Evolutionary conservation across 1,139 yeast genomes (phyloP).

Genomic region (Yamadazyma trypodendri): DNA sequence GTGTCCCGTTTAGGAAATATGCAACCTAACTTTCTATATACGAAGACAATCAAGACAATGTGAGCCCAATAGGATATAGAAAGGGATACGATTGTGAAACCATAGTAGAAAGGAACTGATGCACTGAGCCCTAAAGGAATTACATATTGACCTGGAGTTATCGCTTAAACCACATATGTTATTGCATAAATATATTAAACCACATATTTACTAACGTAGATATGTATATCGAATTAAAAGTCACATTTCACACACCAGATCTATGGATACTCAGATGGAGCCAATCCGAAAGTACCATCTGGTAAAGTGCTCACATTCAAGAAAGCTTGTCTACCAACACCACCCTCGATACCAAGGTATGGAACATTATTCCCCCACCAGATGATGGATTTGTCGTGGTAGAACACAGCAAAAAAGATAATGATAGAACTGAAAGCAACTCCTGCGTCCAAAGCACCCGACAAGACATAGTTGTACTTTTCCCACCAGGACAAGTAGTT

Average conservation of each 20-base stretch:
- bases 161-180: too few relatives aligned
- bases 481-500: constrained; percentile 55
- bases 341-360: constrained; percentile 26
- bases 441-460: constrained; percentile 52
- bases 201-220: too few relatives aligned
- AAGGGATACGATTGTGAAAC: too few relatives aligned
- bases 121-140: too few relatives aligned
- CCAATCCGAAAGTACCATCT: constrained; percentile 10
- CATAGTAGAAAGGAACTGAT: too few relatives aligned
- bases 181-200: too few relatives aligned
- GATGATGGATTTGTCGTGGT: constrained; percentile 31
- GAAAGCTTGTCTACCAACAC: background rate
- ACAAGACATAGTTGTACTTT: constrained; percentile 55
- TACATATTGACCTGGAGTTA: too few relatives aligned
- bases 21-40: too few relatives aligned
- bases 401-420: constrained; percentile 56
- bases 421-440: constrained; percentile 51
- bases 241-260: background rate
- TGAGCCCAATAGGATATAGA: too few relatives aligned
- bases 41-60: too few relatives aligned
- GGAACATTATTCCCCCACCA: constrained; percentile 65
- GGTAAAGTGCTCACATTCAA: constrained; percentile 8
- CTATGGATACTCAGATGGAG: constrained; percentile 10
- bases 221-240: background rate
- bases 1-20: background rate